Evolutionary conservation across 1,139 yeast genomes (phyloP).

Genomic region (Meyerozyma smithsonii): DNA sequence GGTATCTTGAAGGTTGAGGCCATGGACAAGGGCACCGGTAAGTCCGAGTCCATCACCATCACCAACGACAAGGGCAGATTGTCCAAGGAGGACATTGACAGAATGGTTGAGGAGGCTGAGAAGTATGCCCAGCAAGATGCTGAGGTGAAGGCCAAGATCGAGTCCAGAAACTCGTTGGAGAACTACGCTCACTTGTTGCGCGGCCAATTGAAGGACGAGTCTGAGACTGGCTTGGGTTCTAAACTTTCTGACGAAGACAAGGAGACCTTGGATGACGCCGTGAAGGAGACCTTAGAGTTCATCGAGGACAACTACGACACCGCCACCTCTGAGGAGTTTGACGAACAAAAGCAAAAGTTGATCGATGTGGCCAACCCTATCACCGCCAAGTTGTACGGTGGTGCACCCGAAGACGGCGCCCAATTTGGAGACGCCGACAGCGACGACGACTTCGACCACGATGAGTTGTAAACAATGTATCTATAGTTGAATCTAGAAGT

Average conservation of each 20-base stretch:
- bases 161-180: constrained; percentile 50
- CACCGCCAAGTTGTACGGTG: constrained; percentile 82
- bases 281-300: constrained; percentile 85
- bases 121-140: constrained; percentile 85
- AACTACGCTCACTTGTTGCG: constrained; percentile 43
- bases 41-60: constrained; percentile 88
- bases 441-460: constrained; percentile 63
- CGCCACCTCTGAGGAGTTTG: constrained; percentile 90
- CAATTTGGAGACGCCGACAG: constrained; percentile 52
- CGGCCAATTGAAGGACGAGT: constrained; percentile 58
- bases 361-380: constrained; percentile 86
- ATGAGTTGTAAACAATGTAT: constrained; percentile 33
- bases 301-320: constrained; percentile 81
- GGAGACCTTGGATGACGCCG: constrained; percentile 83
- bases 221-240: constrained; percentile 62
- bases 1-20: constrained; percentile 47
- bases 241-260: constrained; percentile 88
- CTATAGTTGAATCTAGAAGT: constrained; percentile 2
- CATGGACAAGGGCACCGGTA: constrained; percentile 49
- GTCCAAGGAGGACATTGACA: constrained; percentile 85
- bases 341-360: constrained; percentile 87
- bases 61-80: constrained; percentile 97
- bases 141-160: constrained; percentile 75
- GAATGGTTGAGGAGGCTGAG: constrained; percentile 94
- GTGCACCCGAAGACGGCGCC: constrained; percentile 47